phyloP scores from a whole-genome alignment of 768 basidiomycete genomes.

The Boletus patriciae region DNA sequence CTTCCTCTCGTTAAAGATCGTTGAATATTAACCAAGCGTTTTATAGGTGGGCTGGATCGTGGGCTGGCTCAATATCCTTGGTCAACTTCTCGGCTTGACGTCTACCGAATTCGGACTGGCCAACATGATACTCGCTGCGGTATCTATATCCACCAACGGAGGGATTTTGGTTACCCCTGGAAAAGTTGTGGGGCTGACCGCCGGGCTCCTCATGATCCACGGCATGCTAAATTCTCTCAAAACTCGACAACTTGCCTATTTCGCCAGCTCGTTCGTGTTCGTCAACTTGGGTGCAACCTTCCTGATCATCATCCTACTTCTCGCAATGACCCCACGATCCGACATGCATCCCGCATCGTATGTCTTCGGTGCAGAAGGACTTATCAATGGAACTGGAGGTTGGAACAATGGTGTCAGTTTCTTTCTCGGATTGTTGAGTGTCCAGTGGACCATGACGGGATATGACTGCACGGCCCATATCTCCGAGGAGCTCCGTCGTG shows the following conservation, averaged over 20 bases:
- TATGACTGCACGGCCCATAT: slow-evolving; percentile 29
- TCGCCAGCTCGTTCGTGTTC: slow-evolving; percentile 41
- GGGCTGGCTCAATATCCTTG: slow-evolving; percentile 35
- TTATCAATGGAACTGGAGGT: slow-evolving; percentile 46
- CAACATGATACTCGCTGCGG: slow-evolving; percentile 33
- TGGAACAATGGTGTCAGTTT: slow-evolving; percentile 42
- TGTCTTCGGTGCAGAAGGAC: slow-evolving; percentile 49
- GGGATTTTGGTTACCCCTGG: slow-evolving; percentile 37
- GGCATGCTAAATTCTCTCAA: slow-evolving; percentile 47
- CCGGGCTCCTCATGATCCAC: slow-evolving; percentile 41
- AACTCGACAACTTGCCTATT: slow-evolving; percentile 36
- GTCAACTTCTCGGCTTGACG: slow-evolving; percentile 28
- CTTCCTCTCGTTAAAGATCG: background rate
- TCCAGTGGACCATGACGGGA: slow-evolving; percentile 47
- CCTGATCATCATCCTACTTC: slow-evolving; percentile 44
- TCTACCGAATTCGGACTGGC: slow-evolving; percentile 41
- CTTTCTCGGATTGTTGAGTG: slow-evolving; percentile 46
- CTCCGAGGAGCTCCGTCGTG: slow-evolving; percentile 51
- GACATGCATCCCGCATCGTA: slow-evolving; percentile 60
- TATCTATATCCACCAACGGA: slow-evolving; percentile 28
- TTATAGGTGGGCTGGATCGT: slow-evolving; percentile 30
- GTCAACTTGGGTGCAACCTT: slow-evolving; percentile 45
- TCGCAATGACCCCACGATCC: slow-evolving; percentile 42
- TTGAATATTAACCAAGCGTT: background rate
- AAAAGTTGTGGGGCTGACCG: slow-evolving; percentile 43